Evolutionary conservation across 2,329 filamentous ascomycete species (phyloP).

Genomic region (Pleurostoma richardsiae): DNA sequence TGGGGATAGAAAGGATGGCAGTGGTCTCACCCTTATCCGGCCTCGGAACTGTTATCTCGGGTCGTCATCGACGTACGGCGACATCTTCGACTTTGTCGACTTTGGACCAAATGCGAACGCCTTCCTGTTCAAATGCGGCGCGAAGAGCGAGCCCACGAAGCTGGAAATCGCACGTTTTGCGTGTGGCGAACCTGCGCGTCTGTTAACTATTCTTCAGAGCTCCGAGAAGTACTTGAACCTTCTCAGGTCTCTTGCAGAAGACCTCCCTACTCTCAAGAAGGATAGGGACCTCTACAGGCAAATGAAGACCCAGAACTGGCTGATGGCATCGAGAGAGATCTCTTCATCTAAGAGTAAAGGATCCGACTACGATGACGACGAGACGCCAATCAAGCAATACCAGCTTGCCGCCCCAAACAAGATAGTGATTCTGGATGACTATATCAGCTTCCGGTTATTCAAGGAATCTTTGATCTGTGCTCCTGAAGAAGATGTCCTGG

Average conservation of each 20-base stretch:
- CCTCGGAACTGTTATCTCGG: conserved; percentile 81
- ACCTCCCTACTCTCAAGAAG: conserved; percentile 62
- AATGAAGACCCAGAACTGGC: conserved; percentile 70
- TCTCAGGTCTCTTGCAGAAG: conserved; percentile 74
- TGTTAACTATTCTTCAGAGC: conserved; percentile 74
- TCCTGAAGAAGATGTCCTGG: conserved; percentile 82
- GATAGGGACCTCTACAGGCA: conserved; percentile 74
- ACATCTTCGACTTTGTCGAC: conserved; percentile 96
- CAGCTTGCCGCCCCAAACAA: conserved; percentile 67
- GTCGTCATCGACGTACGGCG: conserved; percentile 62
- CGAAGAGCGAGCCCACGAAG: conserved; percentile 86
- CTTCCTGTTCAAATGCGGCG: conserved; percentile 83
- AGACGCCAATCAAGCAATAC: conserved; percentile 68
- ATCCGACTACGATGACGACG: conserved; percentile 52
- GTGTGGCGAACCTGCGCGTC: conserved; percentile 75
- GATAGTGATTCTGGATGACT: conserved; percentile 81
- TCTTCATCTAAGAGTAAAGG: conserved; percentile 40
- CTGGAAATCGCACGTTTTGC: conserved; percentile 78
- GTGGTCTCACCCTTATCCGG: conserved; percentile 48
- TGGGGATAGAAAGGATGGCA: conserved; percentile 31
- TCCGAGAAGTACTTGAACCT: conserved; percentile 84
- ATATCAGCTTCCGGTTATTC: conserved; percentile 84
- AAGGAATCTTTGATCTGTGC: conserved; percentile 79
- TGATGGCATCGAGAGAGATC: conserved; percentile 80
- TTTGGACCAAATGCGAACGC: conserved; percentile 84